phyloP scores from a whole-genome alignment of 495 filamentous ascomycete species.

The Aspergillus ellipticus region DNA sequence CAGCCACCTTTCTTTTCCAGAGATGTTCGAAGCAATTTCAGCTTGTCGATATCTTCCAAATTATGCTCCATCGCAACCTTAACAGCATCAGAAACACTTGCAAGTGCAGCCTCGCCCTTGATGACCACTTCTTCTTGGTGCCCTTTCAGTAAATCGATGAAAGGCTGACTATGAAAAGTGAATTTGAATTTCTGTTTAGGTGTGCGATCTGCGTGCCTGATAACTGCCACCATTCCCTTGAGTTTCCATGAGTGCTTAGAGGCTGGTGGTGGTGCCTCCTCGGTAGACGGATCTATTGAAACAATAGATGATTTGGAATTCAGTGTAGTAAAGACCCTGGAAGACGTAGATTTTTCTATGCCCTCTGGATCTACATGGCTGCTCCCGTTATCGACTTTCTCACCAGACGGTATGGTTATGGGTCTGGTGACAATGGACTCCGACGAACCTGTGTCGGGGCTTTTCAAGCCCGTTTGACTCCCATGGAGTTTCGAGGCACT shows the following conservation, averaged over 20 bases:
- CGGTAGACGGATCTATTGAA: constrained; percentile 25
- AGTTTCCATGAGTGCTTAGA: constrained; percentile 96
- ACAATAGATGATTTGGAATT: constrained; percentile 30
- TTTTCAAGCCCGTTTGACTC: constrained; percentile 38
- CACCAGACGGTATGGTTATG: constrained; percentile 49
- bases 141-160: constrained; percentile 87
- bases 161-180: constrained; percentile 95
- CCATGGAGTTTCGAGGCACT: constrained; percentile 59
- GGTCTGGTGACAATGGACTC: constrained; percentile 43
- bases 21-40: constrained; percentile 76
- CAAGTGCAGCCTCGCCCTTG: constrained; percentile 85
- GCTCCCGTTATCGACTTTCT: constrained; percentile 27
- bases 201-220: constrained; percentile 92
- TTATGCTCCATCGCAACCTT: constrained; percentile 69
- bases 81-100: constrained; percentile 82
- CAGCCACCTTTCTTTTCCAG: constrained; percentile 87
- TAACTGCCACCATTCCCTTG: constrained; percentile 96
- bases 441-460: constrained; percentile 34
- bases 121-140: constrained; percentile 96
- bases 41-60: constrained; percentile 81
- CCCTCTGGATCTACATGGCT: constrained; percentile 18
- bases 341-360: constrained; percentile 23
- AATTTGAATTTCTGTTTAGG: constrained; percentile 99
- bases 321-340: constrained; percentile 25
- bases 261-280: constrained; percentile 61